Percentiles rank a stretch among this genome's conserved stretches.
Conservation (phyloP, 192 early-diverging fungal species). For the Podila epicladia region DNA sequence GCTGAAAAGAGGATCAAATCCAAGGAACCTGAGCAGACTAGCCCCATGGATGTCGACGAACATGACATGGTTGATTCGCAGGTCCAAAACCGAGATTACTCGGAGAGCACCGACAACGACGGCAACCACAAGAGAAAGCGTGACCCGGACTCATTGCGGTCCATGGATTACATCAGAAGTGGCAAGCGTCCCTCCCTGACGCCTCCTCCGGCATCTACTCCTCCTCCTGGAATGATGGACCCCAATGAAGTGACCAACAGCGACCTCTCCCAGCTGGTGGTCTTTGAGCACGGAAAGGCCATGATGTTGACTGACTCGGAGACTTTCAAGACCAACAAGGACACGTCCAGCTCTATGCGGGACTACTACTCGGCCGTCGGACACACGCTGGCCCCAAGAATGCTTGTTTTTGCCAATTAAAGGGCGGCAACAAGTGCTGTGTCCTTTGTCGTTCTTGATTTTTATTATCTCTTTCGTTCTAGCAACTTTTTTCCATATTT, state of each 20-base stretch:
- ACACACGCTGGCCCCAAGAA: conserved; percentile 23
- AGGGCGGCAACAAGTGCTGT: neutral
- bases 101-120: conserved; percentile 6
- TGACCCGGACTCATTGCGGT: neutral
- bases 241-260: conserved; percentile 32
- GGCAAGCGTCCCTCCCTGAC: conserved; percentile 42
- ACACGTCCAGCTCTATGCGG: conserved; percentile 26
- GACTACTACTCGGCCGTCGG: conserved; percentile 45
- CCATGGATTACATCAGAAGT: conserved; percentile 20
- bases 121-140: conserved; percentile 22
- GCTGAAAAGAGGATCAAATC: conserved; percentile 25
- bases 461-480: neutral
- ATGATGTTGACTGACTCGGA: conserved; percentile 37
- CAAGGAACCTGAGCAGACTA: conserved; percentile 11
- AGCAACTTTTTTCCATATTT: too few relatives aligned
- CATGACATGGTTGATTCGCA: neutral
- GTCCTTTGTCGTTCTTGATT: neutral
- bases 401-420: conserved; percentile 40
- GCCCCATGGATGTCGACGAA: neutral
- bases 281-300: conserved; percentile 32
- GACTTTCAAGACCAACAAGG: conserved; percentile 19
- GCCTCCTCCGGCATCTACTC: conserved; percentile 7
- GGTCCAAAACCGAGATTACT: neutral
- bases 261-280: conserved; percentile 46
- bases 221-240: conserved; percentile 48